Evolutionary conservation across 495 filamentous ascomycete genomes (phyloP).

Genomic region (Daldinia loculata): DNA sequence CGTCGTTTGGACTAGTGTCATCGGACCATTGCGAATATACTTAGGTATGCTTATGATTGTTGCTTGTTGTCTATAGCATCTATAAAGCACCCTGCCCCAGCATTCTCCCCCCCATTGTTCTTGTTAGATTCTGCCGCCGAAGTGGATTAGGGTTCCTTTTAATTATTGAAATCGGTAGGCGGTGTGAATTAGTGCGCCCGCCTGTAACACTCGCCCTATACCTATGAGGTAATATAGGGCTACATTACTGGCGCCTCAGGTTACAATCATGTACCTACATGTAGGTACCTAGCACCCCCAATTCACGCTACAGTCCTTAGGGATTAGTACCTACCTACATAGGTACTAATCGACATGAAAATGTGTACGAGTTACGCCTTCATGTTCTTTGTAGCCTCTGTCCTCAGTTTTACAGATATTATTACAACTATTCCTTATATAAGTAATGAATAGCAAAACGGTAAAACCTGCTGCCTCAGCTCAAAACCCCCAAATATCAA

Average conservation of each 20-base stretch:
- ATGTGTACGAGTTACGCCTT: too few relatives aligned
- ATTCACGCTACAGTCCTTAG: too few relatives aligned
- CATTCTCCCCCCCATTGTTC: neutral
- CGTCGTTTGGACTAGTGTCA: neutral
- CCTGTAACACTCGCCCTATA: neutral
- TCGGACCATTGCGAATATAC: neutral
- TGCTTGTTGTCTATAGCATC: neutral
- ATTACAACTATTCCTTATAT: neutral
- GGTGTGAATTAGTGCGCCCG: neutral
- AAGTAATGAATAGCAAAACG: neutral
- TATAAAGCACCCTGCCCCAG: neutral
- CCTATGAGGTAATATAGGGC: neutral
- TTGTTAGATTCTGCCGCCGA: neutral
- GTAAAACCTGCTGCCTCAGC: neutral
- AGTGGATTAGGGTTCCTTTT: neutral
- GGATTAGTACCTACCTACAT: too few relatives aligned
- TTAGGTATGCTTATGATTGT: neutral
- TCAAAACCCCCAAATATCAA: neutral
- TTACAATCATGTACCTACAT: too few relatives aligned
- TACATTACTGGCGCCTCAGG: too few relatives aligned
- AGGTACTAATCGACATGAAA: too few relatives aligned
- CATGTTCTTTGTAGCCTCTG: too few relatives aligned
- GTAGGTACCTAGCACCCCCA: too few relatives aligned
- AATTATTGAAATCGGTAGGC: neutral
- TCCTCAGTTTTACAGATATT: neutral